A percentile compares a stretch with the other conserved stretches of the same genome.
Conservation (phyloP, 1,284 basidiomycete species). For the Cystobasidium pallidum region DNA sequence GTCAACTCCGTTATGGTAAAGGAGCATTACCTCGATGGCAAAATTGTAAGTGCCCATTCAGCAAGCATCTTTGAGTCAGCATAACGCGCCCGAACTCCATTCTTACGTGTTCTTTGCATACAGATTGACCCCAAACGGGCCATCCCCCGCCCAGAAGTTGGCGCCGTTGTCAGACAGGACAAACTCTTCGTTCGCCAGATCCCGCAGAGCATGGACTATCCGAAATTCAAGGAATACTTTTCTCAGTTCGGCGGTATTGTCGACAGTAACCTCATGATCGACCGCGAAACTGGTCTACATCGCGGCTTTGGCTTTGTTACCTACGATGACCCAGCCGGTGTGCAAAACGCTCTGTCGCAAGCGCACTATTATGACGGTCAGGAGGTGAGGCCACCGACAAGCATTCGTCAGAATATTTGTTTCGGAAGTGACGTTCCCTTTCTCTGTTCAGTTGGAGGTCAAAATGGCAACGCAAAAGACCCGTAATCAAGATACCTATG, state of each 20-base stretch:
- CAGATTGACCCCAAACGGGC: constrained; percentile 99
- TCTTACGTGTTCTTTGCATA: neutral
- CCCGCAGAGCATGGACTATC: constrained; percentile 85
- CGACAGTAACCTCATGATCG: constrained; percentile 98
- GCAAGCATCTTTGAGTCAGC: neutral
- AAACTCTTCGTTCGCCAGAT: constrained; percentile 92
- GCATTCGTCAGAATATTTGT: neutral
- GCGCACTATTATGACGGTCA: constrained; percentile 57
- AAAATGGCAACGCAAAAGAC: constrained; percentile 41
- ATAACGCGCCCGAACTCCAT: neutral
- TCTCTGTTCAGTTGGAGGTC: constrained; percentile 42
- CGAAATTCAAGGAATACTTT: constrained; percentile 90
- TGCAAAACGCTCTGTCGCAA: constrained; percentile 63
- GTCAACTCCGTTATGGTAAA: constrained; percentile 84
- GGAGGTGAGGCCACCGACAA: constrained; percentile 44
- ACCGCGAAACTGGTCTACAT: constrained; percentile 90
- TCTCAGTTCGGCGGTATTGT: constrained; percentile 86
- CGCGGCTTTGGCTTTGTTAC: constrained; percentile 99
- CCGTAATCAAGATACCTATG: constrained; percentile 36
- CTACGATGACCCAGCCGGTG: constrained; percentile 81
- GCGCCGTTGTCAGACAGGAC: constrained; percentile 50
- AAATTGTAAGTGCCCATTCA: constrained; percentile 68
- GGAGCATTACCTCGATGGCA: constrained; percentile 89
- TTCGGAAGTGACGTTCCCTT: neutral
- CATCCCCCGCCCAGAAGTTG: constrained; percentile 82